These are phyloP conservation scores for Tothia fuscella DNA, from an alignment of 2,329 filamentous ascomycete genomes.

Conservation along the genomic window DNA sequence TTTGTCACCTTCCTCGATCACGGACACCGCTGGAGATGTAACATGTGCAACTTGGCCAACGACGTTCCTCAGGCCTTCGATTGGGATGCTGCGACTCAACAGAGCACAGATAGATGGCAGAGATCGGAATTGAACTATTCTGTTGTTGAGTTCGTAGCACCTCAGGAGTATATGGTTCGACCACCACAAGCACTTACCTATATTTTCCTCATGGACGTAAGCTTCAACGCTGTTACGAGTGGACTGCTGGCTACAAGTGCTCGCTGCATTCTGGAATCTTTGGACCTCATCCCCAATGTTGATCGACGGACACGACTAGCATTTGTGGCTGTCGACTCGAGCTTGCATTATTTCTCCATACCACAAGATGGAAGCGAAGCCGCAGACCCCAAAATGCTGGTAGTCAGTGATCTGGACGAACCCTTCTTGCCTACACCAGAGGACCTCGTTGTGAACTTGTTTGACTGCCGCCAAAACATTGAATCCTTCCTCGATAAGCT, in stretches of 20 bases:
- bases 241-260: constrained; percentile 86
- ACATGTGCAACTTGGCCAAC: constrained; percentile 98
- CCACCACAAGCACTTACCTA: constrained; percentile 93
- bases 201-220: constrained; percentile 90
- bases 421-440: constrained; percentile 91
- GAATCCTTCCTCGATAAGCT: constrained; percentile 84
- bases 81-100: constrained; percentile 88
- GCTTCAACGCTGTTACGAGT: constrained; percentile 77
- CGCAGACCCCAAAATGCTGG: constrained; percentile 78
- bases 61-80: constrained; percentile 99
- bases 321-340: constrained; percentile 90
- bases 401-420: constrained; percentile 90
- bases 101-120: constrained; percentile 84
- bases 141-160: constrained; percentile 95
- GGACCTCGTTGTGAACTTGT: constrained; percentile 79
- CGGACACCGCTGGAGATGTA: constrained; percentile 95
- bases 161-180: constrained; percentile 98
- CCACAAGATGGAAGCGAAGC: constrained; percentile 78
- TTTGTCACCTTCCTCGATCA: constrained; percentile 94
- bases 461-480: constrained; percentile 80
- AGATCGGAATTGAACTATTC: constrained; percentile 86
- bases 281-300: constrained; percentile 96
- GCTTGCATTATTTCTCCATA: constrained; percentile 91
- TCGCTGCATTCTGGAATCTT: constrained; percentile 84
- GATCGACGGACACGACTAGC: constrained; percentile 85